These are phyloP conservation scores for Cystobasidium slooffiae DNA, from an alignment of 1,284 basidiomycete genomes.

Conservation along the genomic window DNA sequence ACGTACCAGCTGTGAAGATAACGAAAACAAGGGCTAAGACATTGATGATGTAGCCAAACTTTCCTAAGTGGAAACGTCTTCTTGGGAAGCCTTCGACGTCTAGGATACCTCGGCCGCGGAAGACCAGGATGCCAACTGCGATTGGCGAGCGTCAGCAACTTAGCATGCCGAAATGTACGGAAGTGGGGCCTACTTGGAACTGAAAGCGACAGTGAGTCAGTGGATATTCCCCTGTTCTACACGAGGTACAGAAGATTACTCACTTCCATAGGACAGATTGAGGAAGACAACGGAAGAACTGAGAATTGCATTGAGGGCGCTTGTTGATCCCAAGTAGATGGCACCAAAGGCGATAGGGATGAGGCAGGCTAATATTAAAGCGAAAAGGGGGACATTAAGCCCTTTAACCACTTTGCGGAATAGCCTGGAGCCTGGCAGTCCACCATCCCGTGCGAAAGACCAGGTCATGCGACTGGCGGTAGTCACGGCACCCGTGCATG, in stretches of 20 bases:
- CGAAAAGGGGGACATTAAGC: constrained; percentile 58
- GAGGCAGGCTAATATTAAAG: constrained; percentile 65
- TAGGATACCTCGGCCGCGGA: constrained; percentile 58
- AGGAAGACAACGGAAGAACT: constrained; percentile 56
- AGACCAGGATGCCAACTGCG: constrained; percentile 57
- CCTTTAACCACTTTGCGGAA: constrained; percentile 65
- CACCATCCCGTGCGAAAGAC: constrained; percentile 70
- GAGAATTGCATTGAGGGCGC: constrained; percentile 61
- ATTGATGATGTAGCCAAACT: constrained; percentile 54
- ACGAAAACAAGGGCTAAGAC: constrained; percentile 58
- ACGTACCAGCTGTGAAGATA: constrained; percentile 54
- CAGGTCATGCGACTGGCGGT: constrained; percentile 70
- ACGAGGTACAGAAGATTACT: not conserved
- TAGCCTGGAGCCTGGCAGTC: constrained; percentile 63
- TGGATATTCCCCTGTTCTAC: not conserved
- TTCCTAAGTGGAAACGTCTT: constrained; percentile 48
- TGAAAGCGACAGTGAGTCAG: not conserved
- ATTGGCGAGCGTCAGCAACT: constrained; percentile 39
- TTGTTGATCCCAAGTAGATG: constrained; percentile 63
- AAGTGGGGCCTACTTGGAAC: constrained; percentile 24
- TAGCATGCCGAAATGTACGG: not conserved
- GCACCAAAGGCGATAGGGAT: constrained; percentile 59
- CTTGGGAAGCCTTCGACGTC: constrained; percentile 53
- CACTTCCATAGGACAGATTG: constrained; percentile 57
- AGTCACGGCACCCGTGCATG: constrained; percentile 62